phyloP scores from a whole-genome alignment of 371 early-diverging fungal species.

The Mucor racemosus region DNA sequence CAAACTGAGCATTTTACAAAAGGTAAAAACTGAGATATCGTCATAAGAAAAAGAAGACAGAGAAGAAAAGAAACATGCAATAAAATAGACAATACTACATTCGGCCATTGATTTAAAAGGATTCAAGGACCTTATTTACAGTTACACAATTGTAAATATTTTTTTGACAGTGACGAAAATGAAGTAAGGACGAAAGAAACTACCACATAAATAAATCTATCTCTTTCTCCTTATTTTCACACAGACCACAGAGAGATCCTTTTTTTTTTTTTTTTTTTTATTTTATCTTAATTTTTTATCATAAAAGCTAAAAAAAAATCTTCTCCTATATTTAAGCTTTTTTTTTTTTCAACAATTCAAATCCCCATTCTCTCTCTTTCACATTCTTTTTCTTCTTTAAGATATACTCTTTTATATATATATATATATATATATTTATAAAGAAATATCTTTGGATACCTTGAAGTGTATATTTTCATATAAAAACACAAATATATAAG shows the following conservation, averaged over 20 bases:
- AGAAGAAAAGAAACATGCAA: slow-evolving; percentile 4
- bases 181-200: slow-evolving; percentile 1
- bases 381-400: not conserved
- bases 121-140: not conserved
- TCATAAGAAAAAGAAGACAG: not conserved
- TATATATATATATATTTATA: too few species aligned
- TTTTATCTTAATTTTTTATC: not conserved
- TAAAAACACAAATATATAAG: not conserved
- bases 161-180: slow-evolving; percentile 10
- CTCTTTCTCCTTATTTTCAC: slow-evolving; percentile 7
- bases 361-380: not conserved
- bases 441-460: too few species aligned
- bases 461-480: not conserved
- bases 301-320: not conserved
- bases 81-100: not conserved
- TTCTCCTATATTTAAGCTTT: slow-evolving; percentile 9
- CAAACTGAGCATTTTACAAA: not conserved
- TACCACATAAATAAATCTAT: not conserved
- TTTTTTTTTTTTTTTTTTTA: not conserved
- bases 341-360: not conserved
- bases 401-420: not conserved
- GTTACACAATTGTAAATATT: not conserved
- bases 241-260: slow-evolving; percentile 10
- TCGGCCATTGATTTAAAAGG: not conserved
- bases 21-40: not conserved